Evolutionary conservation across 116 monocot species (phyloP), one percentile per base, ranked within the genome.

Genomic region (Papilionanthe hybrid): DNA sequence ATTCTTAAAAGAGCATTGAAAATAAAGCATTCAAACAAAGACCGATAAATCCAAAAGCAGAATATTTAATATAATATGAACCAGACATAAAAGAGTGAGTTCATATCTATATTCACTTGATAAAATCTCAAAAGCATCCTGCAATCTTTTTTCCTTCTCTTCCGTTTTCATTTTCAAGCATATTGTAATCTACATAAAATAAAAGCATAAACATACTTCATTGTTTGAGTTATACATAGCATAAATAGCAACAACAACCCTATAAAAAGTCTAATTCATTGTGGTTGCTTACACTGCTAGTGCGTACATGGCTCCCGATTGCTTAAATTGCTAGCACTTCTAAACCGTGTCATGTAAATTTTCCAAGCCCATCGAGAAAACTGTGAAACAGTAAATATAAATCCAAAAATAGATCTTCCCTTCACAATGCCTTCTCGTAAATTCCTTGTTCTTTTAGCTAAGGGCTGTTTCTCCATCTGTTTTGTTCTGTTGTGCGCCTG

Each of bases 401-500:
- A 37, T 19, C 89, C 91, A 44, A 93, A 84, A 53, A 77, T 7
- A 9, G 83, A 60, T 49, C 94, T 90, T 8, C 87, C 85, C 75
- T 86, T 91, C 43, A 82, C 78, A 72, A 96, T 85, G 19, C 90
- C 85, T 69, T 91, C 91, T 11, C 86, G 82, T 17, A 93, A 43
- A 23, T 85, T 87, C 81, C 90, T 90, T n/a, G 89, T 92, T 0
- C 83, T 85, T 80, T 55, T 92, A 84, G 91, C 96, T 57, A 91
- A 20, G n/a, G 50, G 74, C 42, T 87, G 86, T 22, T 8, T 79
- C 53, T 86, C 82, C 47, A 19, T 67, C 75, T 82, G 77, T 11
- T 83, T 84, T 22, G 3, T 63, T 18, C 30, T 65, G 75, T 18
- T 72, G 82, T 79, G 75, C 68, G 32, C 76, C 92, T 88, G 91